These are phyloP conservation scores for Neltuma alba DNA, from an alignment of 306 rosid genomes.

Conservation along the genomic window DNA sequence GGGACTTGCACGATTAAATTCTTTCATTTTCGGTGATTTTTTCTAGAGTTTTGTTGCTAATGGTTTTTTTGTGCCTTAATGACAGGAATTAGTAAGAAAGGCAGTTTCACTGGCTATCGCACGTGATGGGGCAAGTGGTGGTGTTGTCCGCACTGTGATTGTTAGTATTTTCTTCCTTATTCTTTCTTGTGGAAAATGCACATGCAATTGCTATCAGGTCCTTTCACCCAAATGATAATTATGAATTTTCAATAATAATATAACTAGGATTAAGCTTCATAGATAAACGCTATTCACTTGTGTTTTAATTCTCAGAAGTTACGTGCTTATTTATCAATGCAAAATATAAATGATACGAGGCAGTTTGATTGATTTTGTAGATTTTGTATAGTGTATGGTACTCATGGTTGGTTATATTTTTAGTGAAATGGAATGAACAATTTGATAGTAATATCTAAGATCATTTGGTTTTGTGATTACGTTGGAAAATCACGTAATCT, in stretches of 20 bases:
- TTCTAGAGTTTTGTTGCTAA: slow-evolving; percentile 25
- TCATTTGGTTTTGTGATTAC: not conserved
- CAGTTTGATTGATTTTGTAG: too few species aligned
- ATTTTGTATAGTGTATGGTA: too few species aligned
- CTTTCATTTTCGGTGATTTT: not conserved
- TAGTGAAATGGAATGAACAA: not conserved
- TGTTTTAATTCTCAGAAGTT: too few species aligned
- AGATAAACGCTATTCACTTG: too few species aligned
- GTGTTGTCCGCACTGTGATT: slow-evolving; percentile 91
- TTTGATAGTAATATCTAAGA: too few species aligned
- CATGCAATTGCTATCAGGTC: not conserved
- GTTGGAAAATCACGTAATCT: not conserved
- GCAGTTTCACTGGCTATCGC: slow-evolving; percentile 99
- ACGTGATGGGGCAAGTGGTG: slow-evolving; percentile 99
- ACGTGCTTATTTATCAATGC: not conserved
- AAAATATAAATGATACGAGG: too few species aligned
- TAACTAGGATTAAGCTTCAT: too few species aligned
- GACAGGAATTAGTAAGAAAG: slow-evolving; percentile 83
- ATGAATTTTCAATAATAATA: too few species aligned
- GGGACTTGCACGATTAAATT: not conserved
- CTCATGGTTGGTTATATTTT: not conserved
- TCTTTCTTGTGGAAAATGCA: not conserved
- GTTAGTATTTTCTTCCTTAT: slow-evolving; percentile 50
- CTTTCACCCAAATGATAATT: too few species aligned
- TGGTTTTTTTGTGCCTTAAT: not conserved